A percentile compares a stretch with the other conserved stretches of the same genome.
phyloP scores from a whole-genome alignment of 805 yeast species.

The Lachancea waltii region DNA sequence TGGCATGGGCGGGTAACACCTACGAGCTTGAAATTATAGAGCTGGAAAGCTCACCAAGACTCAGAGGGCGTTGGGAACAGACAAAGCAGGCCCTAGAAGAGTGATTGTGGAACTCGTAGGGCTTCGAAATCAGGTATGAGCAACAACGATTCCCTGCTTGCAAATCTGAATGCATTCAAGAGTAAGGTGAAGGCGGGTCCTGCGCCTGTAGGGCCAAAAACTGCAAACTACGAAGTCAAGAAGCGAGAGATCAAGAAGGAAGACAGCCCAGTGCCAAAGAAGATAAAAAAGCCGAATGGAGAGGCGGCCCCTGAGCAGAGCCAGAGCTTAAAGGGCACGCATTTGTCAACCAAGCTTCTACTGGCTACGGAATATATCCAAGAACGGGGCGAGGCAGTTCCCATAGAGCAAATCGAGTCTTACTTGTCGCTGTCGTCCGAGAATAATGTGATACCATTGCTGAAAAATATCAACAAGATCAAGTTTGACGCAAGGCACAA shows the following conservation, averaged over 20 bases:
- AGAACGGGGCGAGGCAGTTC: constrained; percentile 58
- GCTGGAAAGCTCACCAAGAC: no score
- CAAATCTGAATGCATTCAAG: constrained; percentile 60
- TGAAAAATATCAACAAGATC: constrained; percentile 73
- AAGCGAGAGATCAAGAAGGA: constrained; percentile 20
- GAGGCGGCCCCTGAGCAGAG: constrained; percentile 30
- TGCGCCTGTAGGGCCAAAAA: constrained; percentile 37
- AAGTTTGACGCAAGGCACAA: constrained; percentile 53
- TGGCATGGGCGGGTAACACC: not conserved
- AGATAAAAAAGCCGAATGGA: constrained; percentile 21
- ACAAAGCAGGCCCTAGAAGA: no score
- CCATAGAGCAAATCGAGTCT: constrained; percentile 56
- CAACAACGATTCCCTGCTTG: constrained; percentile 38
- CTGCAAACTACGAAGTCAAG: constrained; percentile 21
- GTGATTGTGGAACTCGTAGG: no score
- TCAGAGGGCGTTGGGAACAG: no score
- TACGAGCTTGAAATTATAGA: not conserved
- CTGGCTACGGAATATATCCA: constrained; percentile 90
- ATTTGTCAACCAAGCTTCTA: constrained; percentile 78
- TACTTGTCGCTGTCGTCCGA: constrained; percentile 54
- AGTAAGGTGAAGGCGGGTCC: constrained; percentile 55
- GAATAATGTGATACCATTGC: constrained; percentile 60
- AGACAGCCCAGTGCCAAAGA: constrained; percentile 24
- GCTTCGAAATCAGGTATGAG: constrained; percentile 11
- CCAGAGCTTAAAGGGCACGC: constrained; percentile 31